Percentiles rank a stretch among this genome's conserved stretches.
phyloP scores from a whole-genome alignment of 73 alveolate genomes.

The Stentor coeruleus region DNA sequence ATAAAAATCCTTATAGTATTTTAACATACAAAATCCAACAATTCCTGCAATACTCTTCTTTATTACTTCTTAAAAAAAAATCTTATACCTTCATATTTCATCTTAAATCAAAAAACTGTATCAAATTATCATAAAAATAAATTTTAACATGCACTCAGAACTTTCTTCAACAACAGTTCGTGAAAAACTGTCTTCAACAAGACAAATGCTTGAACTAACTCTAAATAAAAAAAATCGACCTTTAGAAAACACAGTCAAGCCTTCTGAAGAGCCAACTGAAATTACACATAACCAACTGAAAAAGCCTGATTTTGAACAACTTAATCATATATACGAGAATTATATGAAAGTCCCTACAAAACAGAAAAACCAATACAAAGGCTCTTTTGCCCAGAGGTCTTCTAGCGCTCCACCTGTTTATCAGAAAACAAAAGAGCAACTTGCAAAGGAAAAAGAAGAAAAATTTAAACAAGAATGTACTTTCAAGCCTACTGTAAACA shows the following conservation, averaged over 20 bases:
- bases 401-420: not conserved
- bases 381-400: not conserved
- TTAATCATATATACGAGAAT: not conserved
- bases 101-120: too few relatives aligned
- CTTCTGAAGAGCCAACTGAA: not conserved
- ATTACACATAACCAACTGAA: not conserved
- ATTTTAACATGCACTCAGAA: too few relatives aligned
- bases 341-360: not conserved
- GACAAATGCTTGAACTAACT: not conserved
- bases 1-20: too few relatives aligned
- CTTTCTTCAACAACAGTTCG: too few relatives aligned
- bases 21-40: too few relatives aligned
- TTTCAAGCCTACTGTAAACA: not conserved
- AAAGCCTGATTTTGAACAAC: constrained; percentile 9
- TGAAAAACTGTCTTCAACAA: not conserved
- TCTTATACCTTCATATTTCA: too few relatives aligned
- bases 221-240: not conserved
- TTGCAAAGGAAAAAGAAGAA: constrained; percentile 7
- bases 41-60: too few relatives aligned
- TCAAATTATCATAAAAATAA: too few relatives aligned
- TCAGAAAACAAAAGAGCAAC: not conserved
- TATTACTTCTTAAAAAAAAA: too few relatives aligned
- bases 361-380: not conserved
- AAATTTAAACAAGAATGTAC: constrained; percentile 20
- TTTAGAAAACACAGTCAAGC: not conserved